phyloP scores from a whole-genome alignment of 345 rosid genomes.

The Rhizophora apiculata region DNA sequence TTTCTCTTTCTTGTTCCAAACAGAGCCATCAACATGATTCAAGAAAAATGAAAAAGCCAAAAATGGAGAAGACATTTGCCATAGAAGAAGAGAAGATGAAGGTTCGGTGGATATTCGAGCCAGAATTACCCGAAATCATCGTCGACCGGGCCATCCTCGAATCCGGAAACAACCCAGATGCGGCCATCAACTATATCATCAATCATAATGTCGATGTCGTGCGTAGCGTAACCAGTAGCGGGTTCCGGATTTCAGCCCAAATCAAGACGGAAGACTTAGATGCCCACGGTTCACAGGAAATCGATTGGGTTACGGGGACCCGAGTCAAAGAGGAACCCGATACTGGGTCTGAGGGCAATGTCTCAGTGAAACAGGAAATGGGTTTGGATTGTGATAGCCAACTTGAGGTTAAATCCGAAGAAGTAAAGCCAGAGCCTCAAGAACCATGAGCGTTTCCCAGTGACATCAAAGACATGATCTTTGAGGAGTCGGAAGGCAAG shows the following conservation, averaged over 20 bases:
- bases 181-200: not conserved
- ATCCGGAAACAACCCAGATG: conserved; percentile 8
- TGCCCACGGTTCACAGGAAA: not conserved
- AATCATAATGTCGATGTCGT: conserved; percentile 1
- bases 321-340: conserved; percentile 8
- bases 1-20: no score
- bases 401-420: not conserved
- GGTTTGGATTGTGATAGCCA: conserved; percentile 1
- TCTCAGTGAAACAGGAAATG: not conserved
- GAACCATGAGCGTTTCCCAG: not conserved
- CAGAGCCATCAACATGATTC: no score
- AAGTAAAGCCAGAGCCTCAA: not conserved
- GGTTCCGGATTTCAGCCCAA: conserved; percentile 38
- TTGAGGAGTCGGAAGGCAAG: not conserved
- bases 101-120: no score
- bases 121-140: not conserved
- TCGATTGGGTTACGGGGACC: conserved; percentile 3
- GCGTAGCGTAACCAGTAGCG: conserved; percentile 31
- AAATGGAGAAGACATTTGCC: no score
- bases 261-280: not conserved
- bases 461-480: not conserved
- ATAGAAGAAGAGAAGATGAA: no score
- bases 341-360: not conserved
- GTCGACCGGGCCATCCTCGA: not conserved
- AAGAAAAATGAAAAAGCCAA: no score